phyloP scores from a whole-genome alignment of 2,329 filamentous ascomycete species.

The Xylaria sp. region DNA sequence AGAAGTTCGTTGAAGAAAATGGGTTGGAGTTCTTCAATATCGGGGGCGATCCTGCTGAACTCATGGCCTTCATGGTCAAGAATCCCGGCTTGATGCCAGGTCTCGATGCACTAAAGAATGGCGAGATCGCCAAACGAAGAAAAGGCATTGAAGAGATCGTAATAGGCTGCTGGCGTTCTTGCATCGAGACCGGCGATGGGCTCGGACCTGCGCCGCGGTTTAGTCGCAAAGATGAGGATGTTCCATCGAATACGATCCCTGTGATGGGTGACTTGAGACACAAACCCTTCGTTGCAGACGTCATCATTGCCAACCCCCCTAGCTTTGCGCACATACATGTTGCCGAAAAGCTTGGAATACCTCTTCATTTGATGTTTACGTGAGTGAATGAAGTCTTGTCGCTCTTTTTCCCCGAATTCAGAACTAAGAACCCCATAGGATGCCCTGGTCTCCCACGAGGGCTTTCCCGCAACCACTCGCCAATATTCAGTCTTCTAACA shows the following conservation, averaged over 20 bases:
- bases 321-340: slow-evolving; percentile 74
- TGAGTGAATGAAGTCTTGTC: slow-evolving; percentile 38
- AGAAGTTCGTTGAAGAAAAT: slow-evolving; percentile 62
- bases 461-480: slow-evolving; percentile 88
- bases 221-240: slow-evolving; percentile 46
- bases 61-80: slow-evolving; percentile 75
- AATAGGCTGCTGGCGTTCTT: slow-evolving; percentile 78
- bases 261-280: slow-evolving; percentile 38
- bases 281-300: slow-evolving; percentile 50
- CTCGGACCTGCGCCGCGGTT: slow-evolving; percentile 55
- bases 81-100: slow-evolving; percentile 79
- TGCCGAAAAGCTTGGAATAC: slow-evolving; percentile 71
- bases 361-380: slow-evolving; percentile 81
- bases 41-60: slow-evolving; percentile 64
- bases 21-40: slow-evolving; percentile 67
- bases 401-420: neutral
- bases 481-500: slow-evolving; percentile 75
- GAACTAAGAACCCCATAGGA: slow-evolving; percentile 52
- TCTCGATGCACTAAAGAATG: slow-evolving; percentile 71
- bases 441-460: slow-evolving; percentile 90
- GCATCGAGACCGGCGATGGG: slow-evolving; percentile 75
- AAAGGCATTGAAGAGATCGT: slow-evolving; percentile 75
- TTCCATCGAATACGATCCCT: slow-evolving; percentile 28
- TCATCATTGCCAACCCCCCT: slow-evolving; percentile 67
- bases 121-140: slow-evolving; percentile 73